Evolutionary conservation across 306 rosid genomes (phyloP).

Genomic region (Urtica urens): DNA sequence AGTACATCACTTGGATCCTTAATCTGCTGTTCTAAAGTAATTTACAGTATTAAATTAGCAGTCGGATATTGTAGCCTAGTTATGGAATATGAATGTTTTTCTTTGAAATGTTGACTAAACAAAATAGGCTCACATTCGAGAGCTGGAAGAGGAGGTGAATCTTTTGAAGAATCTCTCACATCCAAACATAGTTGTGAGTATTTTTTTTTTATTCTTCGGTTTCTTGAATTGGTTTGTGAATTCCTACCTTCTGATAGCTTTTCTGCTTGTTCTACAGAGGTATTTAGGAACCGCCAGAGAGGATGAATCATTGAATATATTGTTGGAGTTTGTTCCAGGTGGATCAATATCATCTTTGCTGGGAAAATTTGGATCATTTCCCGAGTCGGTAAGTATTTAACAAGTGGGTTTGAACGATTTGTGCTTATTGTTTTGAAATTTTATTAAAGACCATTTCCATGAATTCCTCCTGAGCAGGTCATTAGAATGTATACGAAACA

Average conservation of each 20-base stretch:
- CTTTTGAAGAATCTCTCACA: slow-evolving; percentile 84
- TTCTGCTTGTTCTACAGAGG: slow-evolving; percentile 30
- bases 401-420: slow-evolving; percentile 6
- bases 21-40: too few relatives aligned
- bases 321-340: slow-evolving; percentile 88
- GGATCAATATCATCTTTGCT: slow-evolving; percentile 84
- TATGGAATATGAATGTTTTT: slow-evolving; percentile 8
- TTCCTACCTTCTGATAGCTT: slow-evolving; percentile 4
- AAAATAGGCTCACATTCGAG: slow-evolving; percentile 69
- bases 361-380: slow-evolving; percentile 90
- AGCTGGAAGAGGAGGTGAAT: slow-evolving; percentile 87
- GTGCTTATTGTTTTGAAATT: slow-evolving; percentile 2
- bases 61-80: too few relatives aligned
- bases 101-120: not conserved
- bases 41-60: too few relatives aligned
- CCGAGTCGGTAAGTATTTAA: slow-evolving; percentile 63
- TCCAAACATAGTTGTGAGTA: slow-evolving; percentile 83
- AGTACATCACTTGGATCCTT: too few relatives aligned
- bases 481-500: slow-evolving; percentile 81
- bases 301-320: slow-evolving; percentile 69
- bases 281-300: slow-evolving; percentile 90
- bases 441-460: not conserved
- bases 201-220: not conserved
- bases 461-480: slow-evolving; percentile 35
- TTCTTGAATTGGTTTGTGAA: slow-evolving; percentile 6